These are phyloP conservation scores for Osmanthus fragrans DNA, from an alignment of 257 asterid species.

Conservation along the genomic window DNA sequence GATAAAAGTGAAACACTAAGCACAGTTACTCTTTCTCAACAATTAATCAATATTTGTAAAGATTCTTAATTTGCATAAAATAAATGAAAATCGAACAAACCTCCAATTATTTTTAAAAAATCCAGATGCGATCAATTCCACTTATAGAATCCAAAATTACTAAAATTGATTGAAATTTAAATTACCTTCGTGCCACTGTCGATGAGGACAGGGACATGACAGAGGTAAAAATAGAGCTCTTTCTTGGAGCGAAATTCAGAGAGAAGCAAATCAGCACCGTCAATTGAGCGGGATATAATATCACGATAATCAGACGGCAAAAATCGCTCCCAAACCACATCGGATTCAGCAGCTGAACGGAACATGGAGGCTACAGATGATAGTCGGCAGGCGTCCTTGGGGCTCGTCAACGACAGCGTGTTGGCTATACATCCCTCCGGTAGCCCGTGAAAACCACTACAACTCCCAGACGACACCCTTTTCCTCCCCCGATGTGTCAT, in stretches of 20 bases:
- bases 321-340: constrained; percentile 74
- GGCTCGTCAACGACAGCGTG: constrained; percentile 67
- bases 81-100: too few species aligned
- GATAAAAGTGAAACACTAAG: background rate
- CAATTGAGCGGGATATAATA: constrained; percentile 42
- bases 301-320: constrained; percentile 68
- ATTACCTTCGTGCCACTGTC: constrained; percentile 66
- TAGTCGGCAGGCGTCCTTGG: constrained; percentile 70
- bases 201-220: constrained; percentile 56
- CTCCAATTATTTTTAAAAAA: too few species aligned
- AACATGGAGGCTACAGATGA: constrained; percentile 53
- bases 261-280: constrained; percentile 30
- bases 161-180: background rate
- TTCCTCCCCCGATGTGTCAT: background rate
- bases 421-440: constrained; percentile 82
- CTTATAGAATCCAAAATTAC: background rate
- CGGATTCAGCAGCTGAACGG: constrained; percentile 67
- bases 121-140: background rate
- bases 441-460: constrained; percentile 36
- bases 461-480: constrained; percentile 42
- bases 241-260: constrained; percentile 44
- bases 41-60: too few species aligned
- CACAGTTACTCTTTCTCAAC: too few species aligned
- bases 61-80: too few species aligned
- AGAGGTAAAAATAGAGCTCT: constrained; percentile 59